These are phyloP conservation scores for Daldinia sp. DNA, from an alignment of 2,329 filamentous ascomycete genomes.

Conservation along the genomic window DNA sequence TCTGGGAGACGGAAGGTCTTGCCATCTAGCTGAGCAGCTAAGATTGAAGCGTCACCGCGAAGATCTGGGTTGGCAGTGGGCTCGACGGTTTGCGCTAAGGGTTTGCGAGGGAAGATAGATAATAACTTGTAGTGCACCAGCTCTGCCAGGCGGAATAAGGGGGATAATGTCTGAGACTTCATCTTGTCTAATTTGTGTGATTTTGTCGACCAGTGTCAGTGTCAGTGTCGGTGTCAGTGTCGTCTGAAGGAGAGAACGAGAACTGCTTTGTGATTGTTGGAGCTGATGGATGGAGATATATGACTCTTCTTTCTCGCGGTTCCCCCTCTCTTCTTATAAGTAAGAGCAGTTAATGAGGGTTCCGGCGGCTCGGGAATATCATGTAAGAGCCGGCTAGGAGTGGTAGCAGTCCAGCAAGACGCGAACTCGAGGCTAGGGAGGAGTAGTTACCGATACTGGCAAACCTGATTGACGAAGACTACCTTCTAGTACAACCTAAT, in stretches of 20 bases:
- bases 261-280: background rate
- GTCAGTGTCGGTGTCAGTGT: background rate
- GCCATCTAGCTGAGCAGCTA: constrained; percentile 44
- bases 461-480: constrained; percentile 9
- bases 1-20: constrained; percentile 46
- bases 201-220: background rate
- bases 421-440: constrained; percentile 1
- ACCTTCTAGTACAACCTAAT: constrained; percentile 29
- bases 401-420: background rate
- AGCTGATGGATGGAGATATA: background rate
- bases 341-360: background rate
- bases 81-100: background rate
- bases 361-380: background rate
- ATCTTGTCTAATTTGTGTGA: background rate
- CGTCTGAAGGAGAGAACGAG: background rate
- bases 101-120: constrained; percentile 25
- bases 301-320: background rate
- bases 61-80: constrained; percentile 29
- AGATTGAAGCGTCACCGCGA: constrained; percentile 40
- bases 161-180: constrained; percentile 15
- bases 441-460: constrained; percentile 16
- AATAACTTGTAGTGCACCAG: constrained; percentile 20
- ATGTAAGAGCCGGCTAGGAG: constrained; percentile 9
- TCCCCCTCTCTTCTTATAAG: background rate
- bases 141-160: constrained; percentile 21